phyloP scores from a whole-genome alignment of 768 basidiomycete species.

The Hirschioporus abietinus region DNA sequence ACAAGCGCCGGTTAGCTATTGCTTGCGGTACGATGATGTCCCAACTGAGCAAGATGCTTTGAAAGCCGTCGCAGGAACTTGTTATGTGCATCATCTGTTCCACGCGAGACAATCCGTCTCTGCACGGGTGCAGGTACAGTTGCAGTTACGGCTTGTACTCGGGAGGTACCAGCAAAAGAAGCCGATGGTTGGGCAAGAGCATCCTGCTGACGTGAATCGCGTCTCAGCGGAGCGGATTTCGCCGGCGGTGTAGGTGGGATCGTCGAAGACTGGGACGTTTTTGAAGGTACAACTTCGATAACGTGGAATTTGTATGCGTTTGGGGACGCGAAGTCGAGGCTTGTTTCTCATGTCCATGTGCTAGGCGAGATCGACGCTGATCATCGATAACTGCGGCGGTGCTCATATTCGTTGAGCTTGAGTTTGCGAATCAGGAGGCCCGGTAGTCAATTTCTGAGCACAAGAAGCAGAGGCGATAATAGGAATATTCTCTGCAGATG shows the following conservation, averaged over 20 bases:
- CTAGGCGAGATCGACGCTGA: background rate
- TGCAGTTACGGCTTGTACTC: too few relatives aligned
- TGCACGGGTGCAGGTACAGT: constrained; percentile 94
- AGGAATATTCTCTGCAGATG: background rate
- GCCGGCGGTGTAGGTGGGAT: background rate
- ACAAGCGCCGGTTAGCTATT: background rate
- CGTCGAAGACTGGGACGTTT: background rate
- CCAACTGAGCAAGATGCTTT: background rate
- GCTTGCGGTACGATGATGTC: background rate
- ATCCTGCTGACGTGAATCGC: too few relatives aligned
- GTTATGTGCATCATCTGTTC: background rate
- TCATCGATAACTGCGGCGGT: background rate
- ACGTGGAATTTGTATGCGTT: background rate
- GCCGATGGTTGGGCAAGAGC: too few relatives aligned
- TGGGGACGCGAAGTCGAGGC: too few relatives aligned
- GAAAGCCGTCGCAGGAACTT: background rate
- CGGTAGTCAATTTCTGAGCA: background rate
- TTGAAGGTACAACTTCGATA: background rate
- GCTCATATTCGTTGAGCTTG: background rate
- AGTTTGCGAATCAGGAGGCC: background rate
- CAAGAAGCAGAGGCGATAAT: background rate
- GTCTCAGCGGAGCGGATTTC: background rate
- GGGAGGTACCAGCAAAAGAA: too few relatives aligned
- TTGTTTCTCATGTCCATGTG: background rate
- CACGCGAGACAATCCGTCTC: constrained; percentile 53